A percentile compares a stretch with the other conserved stretches of the same genome.
Conservation (phyloP, 805 yeast species). For the Schwanniomyces yamadae region DNA sequence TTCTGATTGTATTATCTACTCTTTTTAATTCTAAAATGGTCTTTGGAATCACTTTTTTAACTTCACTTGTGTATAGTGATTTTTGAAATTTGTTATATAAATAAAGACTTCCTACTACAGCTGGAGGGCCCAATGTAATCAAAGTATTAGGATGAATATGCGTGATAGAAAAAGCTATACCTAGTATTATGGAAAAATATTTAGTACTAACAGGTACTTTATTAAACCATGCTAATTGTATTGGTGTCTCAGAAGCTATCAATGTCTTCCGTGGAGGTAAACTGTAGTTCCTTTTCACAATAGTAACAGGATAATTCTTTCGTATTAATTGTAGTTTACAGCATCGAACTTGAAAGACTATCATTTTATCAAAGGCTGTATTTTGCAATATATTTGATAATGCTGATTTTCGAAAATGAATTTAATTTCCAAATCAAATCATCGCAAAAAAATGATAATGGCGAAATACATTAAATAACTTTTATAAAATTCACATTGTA, state of each 20-base stretch:
- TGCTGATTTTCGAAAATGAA: no score
- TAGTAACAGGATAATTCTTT: no score
- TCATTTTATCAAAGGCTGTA: no score
- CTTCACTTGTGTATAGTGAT: slow-evolving; percentile 12
- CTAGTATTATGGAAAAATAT: slow-evolving; percentile 24
- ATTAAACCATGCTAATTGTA: slow-evolving; percentile 24
- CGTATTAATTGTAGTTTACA: background rate
- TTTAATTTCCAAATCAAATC: background rate
- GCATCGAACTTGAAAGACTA: no score
- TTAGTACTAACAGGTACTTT: slow-evolving; percentile 26
- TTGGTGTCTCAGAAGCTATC: slow-evolving; percentile 21
- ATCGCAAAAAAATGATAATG: background rate
- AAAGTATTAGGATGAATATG: slow-evolving; percentile 37
- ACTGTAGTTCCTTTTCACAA: slow-evolving; percentile 9
- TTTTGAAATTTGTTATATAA: slow-evolving; percentile 14
- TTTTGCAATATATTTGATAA: no score
- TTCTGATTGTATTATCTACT: slow-evolving; percentile 13
- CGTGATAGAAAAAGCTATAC: slow-evolving; percentile 26
- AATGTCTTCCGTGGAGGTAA: slow-evolving; percentile 36
- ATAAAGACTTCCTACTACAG: slow-evolving; percentile 26
- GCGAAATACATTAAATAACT: background rate
- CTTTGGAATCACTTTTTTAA: slow-evolving; percentile 12
- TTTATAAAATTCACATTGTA: background rate
- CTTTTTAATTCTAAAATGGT: slow-evolving; percentile 3
- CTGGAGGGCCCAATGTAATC: slow-evolving; percentile 38